Percentiles rank a stretch among this genome's conserved stretches.
Evolutionary conservation across 257 asterid genomes (phyloP).

Genomic region (Capsicum rhomboideum): DNA sequence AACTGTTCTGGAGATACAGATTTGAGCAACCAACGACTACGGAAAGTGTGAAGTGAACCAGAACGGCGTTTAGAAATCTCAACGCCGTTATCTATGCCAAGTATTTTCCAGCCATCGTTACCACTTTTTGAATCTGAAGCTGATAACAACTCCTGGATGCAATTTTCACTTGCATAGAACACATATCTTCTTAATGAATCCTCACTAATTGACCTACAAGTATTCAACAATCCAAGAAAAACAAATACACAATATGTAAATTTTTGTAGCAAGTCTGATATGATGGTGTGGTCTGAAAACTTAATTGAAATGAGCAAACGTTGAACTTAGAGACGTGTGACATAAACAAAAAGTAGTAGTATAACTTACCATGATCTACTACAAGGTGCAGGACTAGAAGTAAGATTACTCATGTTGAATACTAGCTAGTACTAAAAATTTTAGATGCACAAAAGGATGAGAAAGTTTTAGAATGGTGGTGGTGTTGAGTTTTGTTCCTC

Average conservation of each 20-base stretch:
- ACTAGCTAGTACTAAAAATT: background rate
- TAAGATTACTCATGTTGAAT: conserved; percentile 27
- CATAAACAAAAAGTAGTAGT: background rate
- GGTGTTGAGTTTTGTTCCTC: conserved; percentile 3
- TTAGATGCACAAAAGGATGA: background rate
- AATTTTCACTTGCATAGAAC: conserved; percentile 77
- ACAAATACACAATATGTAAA: background rate
- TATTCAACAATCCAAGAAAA: background rate
- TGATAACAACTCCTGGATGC: conserved; percentile 81
- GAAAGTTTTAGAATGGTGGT: background rate
- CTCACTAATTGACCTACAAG: conserved; percentile 84
- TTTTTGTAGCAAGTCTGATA: background rate
- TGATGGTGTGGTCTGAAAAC: background rate
- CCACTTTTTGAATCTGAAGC: conserved; percentile 59
- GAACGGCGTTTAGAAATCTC: conserved; percentile 76
- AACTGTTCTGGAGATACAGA: conserved; percentile 75
- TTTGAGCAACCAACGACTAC: conserved; percentile 67
- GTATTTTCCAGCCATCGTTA: conserved; percentile 59
- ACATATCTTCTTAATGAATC: conserved; percentile 83
- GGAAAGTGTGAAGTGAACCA: conserved; percentile 65
- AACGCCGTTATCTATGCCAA: conserved; percentile 54
- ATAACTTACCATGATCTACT: conserved; percentile 61
- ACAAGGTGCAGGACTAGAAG: conserved; percentile 39
- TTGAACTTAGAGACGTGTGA: too few relatives aligned
- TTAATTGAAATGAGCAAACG: too few relatives aligned